phyloP scores from a whole-genome alignment of 805 yeast species.

The Ogataea salicorniae region DNA sequence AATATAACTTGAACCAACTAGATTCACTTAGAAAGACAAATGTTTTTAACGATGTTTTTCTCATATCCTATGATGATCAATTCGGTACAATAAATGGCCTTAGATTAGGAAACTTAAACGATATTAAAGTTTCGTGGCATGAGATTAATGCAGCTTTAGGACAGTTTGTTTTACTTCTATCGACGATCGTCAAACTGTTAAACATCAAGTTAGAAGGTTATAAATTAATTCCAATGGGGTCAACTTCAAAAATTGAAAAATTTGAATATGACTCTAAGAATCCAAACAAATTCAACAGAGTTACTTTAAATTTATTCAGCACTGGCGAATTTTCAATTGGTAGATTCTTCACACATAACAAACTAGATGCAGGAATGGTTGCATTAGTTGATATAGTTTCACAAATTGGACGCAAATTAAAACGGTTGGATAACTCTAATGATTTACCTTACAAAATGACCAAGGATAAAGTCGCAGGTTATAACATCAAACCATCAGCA shows the following conservation, averaged over 20 bases:
- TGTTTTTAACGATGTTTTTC: slow-evolving; percentile 77
- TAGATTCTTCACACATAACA: slow-evolving; percentile 65
- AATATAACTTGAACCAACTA: slow-evolving; percentile 55
- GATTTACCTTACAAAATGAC: slow-evolving; percentile 73
- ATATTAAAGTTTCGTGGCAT: slow-evolving; percentile 71
- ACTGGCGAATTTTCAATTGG: slow-evolving; percentile 72
- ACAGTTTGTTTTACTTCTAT: slow-evolving; percentile 64
- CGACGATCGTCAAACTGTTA: slow-evolving; percentile 57
- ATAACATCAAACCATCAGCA: slow-evolving; percentile 65
- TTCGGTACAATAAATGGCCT: slow-evolving; percentile 87
- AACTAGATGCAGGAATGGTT: slow-evolving; percentile 76
- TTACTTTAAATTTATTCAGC: slow-evolving; percentile 53
- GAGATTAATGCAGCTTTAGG: slow-evolving; percentile 92
- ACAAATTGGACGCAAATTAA: slow-evolving; percentile 43
- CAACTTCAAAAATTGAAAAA: slow-evolving; percentile 71
- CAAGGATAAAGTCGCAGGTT: slow-evolving; percentile 70
- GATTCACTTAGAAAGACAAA: slow-evolving; percentile 71
- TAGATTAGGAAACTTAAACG: slow-evolving; percentile 65
- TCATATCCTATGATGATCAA: slow-evolving; percentile 76
- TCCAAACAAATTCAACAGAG: slow-evolving; percentile 32
- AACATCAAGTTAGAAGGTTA: slow-evolving; percentile 53
- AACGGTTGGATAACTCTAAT: slow-evolving; percentile 44
- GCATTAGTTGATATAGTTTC: slow-evolving; percentile 61
- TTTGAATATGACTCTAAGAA: slow-evolving; percentile 33
- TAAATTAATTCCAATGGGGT: slow-evolving; percentile 74